A percentile compares a stretch with the other conserved stretches of the same genome.
Conservation (phyloP, 2,329 filamentous ascomycete genomes). For the Aspergillus fructus region DNA sequence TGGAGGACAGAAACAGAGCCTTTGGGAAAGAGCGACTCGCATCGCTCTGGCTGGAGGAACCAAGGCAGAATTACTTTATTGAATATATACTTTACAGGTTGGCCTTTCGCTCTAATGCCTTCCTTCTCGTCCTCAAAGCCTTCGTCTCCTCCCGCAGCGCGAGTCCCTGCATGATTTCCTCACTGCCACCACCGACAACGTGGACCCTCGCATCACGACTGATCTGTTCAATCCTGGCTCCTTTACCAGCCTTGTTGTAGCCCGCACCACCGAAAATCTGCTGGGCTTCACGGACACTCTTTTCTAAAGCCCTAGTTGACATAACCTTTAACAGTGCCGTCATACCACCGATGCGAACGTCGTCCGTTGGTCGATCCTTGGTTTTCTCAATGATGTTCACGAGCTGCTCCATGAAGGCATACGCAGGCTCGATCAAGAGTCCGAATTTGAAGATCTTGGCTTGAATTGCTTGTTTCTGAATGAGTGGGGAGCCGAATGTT, state of each 20-base stretch:
- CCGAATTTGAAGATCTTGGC: constrained; percentile 61
- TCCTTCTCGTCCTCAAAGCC: constrained; percentile 26
- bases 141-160: constrained; percentile 33
- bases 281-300: constrained; percentile 55
- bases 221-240: constrained; percentile 54
- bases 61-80: too few species aligned
- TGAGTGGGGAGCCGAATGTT: constrained; percentile 60
- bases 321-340: constrained; percentile 55
- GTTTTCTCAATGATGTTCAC: constrained; percentile 54
- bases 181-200: constrained; percentile 42
- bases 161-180: constrained; percentile 42
- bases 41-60: too few species aligned
- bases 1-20: too few species aligned
- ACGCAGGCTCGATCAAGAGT: constrained; percentile 60
- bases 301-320: constrained; percentile 53
- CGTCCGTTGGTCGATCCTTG: constrained; percentile 37
- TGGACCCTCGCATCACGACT: constrained; percentile 53
- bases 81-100: constrained; percentile 18
- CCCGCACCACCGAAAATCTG: constrained; percentile 56
- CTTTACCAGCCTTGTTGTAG: constrained; percentile 52
- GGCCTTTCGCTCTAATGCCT: constrained; percentile 27
- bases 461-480: constrained; percentile 59
- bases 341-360: constrained; percentile 51
- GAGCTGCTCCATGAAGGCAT: constrained; percentile 62
- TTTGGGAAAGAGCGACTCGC: too few species aligned